Evolutionary conservation across 2,329 filamentous ascomycete species (phyloP).

Genomic region (Aspergillus sergii): DNA sequence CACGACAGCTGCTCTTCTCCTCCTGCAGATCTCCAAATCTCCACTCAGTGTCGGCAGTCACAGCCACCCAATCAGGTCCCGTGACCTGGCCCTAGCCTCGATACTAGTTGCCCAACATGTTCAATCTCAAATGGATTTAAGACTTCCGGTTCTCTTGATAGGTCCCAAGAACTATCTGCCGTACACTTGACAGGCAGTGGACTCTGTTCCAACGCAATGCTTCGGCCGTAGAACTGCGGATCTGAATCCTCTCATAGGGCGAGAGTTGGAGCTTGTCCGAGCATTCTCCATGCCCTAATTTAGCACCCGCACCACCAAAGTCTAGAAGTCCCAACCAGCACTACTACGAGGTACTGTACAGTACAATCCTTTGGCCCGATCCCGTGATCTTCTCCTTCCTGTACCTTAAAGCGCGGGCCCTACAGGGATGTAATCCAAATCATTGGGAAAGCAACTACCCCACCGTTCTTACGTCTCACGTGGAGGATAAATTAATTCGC

Average conservation of each 20-base stretch:
- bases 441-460: background rate
- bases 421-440: background rate
- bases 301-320: background rate
- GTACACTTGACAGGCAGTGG: background rate
- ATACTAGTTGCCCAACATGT: background rate
- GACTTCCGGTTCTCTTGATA: background rate
- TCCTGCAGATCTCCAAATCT: constrained; percentile 4
- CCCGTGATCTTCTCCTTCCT: background rate
- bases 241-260: background rate
- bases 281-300: background rate
- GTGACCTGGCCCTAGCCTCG: background rate
- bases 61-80: background rate
- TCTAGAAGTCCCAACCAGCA: background rate
- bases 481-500: background rate
- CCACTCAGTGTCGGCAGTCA: background rate
- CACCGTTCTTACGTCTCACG: constrained; percentile 1
- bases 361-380: background rate
- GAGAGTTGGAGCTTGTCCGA: background rate
- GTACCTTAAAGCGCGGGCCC: background rate
- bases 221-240: background rate
- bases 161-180: background rate
- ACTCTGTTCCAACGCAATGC: background rate
- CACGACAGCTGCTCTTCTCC: background rate
- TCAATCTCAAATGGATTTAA: background rate
- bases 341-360: no score